Base-by-base conservation (phyloP, 108 stramenopile genomes). In the Cyclotella kingstonii region DNA sequence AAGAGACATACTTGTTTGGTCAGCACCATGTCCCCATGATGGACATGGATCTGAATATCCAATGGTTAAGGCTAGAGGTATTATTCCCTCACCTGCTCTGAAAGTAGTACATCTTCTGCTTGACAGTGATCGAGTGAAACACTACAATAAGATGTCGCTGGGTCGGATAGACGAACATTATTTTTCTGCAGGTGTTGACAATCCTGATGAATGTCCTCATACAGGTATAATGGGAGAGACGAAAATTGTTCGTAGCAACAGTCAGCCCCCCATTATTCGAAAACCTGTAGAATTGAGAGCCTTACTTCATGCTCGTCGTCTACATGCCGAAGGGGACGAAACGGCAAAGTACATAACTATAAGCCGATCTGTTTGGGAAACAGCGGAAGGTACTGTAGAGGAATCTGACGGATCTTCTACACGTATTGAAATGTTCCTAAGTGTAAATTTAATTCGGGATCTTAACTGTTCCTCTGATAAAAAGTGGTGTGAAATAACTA, bases 301-400 rank as follows among this genome's bases (percentile, higher is more conserved):
- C 6, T 48, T 77, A 18, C 31, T 69, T 5, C 70, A 77, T 66
- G 76, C 65, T 10, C 76, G 76, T 19, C 57, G 65, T 18, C 30
- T 77, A 8, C 31, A 43, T 22, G 38, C 64, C 12, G 61, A 62
- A 28, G 76, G 48, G 7, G 23, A 50, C 10, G 58, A 67, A 39
- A 49, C 17, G 2, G 53, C 70, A 12, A 66, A 40, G 39, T 77
- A 72, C 31, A 65, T 77, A 14, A 60, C 68, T n/a, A 67, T 77
- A 35, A 51, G 40, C 10, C 65, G 76, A 54, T 63, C 63, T 14
- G 48, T 77, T 0, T 85, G 82, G 79, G 87, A 89, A 40, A 66
- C 56, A 12, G 61, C 46, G 19, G 56, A 62, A 41, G 77, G 77
- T 22, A 74, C 42, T 22, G 44, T 48, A 34, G 52, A 54, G 31